phyloP scores from a whole-genome alignment of 306 rosid genomes.

The Prunus mume region DNA sequence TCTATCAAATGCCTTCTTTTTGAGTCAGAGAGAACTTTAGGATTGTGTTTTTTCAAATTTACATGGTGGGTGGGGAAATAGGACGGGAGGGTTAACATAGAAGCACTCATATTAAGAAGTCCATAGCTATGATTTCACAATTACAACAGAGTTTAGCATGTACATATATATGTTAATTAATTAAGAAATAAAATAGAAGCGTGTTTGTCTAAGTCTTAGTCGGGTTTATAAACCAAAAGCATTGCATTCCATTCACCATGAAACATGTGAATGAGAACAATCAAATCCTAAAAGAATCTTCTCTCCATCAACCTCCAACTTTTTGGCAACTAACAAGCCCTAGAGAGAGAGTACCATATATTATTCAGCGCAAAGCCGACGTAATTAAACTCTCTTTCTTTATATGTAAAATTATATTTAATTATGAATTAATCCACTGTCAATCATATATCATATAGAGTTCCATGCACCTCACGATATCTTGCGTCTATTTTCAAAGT shows the following conservation, averaged over 20 bases:
- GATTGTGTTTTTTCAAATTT: no score
- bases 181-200: constrained; percentile 7
- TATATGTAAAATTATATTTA: no score
- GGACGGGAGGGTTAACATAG: no score
- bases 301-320: constrained; percentile 43
- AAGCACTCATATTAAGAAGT: background rate
- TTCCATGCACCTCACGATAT: no score
- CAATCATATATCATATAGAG: no score
- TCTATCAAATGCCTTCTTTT: no score
- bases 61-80: no score
- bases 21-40: no score
- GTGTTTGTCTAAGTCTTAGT: constrained; percentile 1
- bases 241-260: constrained; percentile 26
- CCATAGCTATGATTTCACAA: background rate
- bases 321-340: constrained; percentile 44
- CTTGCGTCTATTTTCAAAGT: no score
- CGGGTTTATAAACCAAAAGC: background rate
- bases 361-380: background rate
- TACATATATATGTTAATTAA: background rate
- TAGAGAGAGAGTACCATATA: background rate
- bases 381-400: background rate
- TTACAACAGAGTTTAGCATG: background rate
- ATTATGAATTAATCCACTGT: no score
- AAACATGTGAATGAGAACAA: constrained; percentile 53
- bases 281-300: constrained; percentile 43